phyloP scores from a whole-genome alignment of 148 eudicot genomes.

The Rhododendron griersonianum region DNA sequence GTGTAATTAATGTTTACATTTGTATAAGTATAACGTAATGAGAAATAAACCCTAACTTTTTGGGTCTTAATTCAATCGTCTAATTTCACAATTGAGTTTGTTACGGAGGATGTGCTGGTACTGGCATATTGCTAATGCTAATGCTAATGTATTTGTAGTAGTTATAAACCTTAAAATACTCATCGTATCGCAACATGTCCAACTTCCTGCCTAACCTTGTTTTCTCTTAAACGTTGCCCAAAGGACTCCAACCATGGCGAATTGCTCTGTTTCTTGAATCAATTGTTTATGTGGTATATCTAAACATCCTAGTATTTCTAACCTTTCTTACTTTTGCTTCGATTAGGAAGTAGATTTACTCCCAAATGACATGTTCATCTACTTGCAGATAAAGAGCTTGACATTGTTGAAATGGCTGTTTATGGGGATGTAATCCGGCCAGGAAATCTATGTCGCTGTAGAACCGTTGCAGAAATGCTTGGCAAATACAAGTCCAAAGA shows the following conservation, averaged over 20 bases:
- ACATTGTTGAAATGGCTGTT: slow-evolving; percentile 92
- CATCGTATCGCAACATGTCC: background rate
- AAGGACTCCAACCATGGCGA: background rate
- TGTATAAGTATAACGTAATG: no score
- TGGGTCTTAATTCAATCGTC: no score
- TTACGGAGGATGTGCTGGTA: background rate
- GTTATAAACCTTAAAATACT: background rate
- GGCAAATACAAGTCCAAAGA: slow-evolving; percentile 76
- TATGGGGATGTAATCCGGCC: slow-evolving; percentile 94
- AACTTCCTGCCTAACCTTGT: background rate
- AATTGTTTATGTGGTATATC: background rate
- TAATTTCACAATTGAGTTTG: background rate
- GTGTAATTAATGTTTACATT: no score
- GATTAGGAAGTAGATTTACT: background rate
- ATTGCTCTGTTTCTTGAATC: background rate
- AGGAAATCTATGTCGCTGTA: slow-evolving; percentile 88
- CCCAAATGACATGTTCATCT: background rate
- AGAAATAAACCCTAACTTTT: no score
- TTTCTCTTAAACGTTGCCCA: background rate
- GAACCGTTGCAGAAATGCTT: slow-evolving; percentile 87
- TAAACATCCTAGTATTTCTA: background rate
- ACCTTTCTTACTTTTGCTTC: background rate
- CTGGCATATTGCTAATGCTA: background rate
- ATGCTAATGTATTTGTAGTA: background rate
- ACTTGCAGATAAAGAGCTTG: slow-evolving; percentile 81